A percentile compares a stretch with the other conserved stretches of the same genome.
Evolutionary conservation across 2,329 filamentous ascomycete species (phyloP).

Genomic region (Hypoxylon sp.): DNA sequence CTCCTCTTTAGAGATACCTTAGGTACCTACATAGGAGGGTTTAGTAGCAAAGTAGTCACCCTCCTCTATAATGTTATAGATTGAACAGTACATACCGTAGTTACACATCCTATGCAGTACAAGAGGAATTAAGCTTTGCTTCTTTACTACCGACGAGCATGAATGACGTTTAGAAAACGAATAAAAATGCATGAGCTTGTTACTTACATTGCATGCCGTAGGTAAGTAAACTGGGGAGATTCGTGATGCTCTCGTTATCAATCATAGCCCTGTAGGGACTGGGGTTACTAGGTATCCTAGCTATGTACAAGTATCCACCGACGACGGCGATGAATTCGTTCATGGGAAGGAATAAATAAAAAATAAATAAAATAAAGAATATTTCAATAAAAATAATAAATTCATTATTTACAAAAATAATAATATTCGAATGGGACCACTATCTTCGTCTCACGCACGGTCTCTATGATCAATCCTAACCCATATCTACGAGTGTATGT

Average conservation of each 20-base stretch:
- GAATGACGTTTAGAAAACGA: slow-evolving; percentile 8
- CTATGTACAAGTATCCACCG: slow-evolving; percentile 18
- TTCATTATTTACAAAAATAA: slow-evolving; percentile 11
- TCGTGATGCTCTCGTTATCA: slow-evolving; percentile 23
- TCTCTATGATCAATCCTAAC: slow-evolving; percentile 29
- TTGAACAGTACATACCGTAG: background rate
- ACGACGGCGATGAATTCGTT: slow-evolving; percentile 6
- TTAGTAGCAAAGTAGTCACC: background rate
- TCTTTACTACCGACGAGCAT: background rate
- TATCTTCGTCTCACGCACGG: slow-evolving; percentile 36
- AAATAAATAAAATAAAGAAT: slow-evolving; percentile 22
- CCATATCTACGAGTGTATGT: slow-evolving; percentile 28
- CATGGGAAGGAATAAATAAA: slow-evolving; percentile 1
- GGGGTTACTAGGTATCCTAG: slow-evolving; percentile 17
- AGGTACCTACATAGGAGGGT: slow-evolving; percentile 9
- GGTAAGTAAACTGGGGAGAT: slow-evolving; percentile 12
- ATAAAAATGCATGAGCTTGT: slow-evolving; percentile 5
- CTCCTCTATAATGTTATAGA: background rate
- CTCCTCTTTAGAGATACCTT: background rate
- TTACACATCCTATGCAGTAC: background rate
- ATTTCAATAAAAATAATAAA: slow-evolving; percentile 24
- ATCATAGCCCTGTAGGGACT: slow-evolving; percentile 10
- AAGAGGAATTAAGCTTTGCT: background rate
- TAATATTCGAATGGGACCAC: slow-evolving; percentile 22
- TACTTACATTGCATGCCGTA: background rate